Percentiles rank a stretch among this genome's conserved stretches.
phyloP scores from a whole-genome alignment of 345 rosid genomes.

The Syzygium oleosum region DNA sequence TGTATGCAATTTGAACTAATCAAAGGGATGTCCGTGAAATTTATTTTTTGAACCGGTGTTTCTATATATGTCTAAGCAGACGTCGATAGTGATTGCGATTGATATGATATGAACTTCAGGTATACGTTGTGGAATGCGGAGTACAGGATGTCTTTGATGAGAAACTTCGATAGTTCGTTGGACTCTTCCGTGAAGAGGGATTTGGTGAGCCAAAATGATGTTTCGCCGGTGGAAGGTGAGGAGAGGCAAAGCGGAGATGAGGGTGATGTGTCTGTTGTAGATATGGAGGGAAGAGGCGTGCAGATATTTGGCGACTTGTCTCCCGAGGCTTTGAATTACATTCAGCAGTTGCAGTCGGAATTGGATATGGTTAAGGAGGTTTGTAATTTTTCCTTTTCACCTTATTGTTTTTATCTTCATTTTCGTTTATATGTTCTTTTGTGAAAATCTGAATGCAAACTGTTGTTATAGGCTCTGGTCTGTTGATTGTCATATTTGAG shows the following conservation, averaged over 20 bases:
- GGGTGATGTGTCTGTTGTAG: constrained; percentile 11
- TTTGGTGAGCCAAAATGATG: constrained; percentile 7
- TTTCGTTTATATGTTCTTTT: not conserved
- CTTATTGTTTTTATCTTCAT: not conserved
- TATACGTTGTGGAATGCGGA: constrained; percentile 94
- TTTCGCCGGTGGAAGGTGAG: constrained; percentile 18
- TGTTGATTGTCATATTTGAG: not conserved
- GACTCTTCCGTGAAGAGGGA: constrained; percentile 13
- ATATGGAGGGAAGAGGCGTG: constrained; percentile 39
- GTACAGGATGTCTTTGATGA: constrained; percentile 64
- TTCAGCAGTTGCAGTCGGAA: constrained; percentile 59
- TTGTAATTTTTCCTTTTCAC: not conserved
- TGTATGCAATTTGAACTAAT: not conserved
- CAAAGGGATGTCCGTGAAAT: not conserved
- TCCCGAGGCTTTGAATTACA: constrained; percentile 56
- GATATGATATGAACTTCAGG: constrained; percentile 23
- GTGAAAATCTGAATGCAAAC: not conserved
- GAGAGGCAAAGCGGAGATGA: constrained; percentile 14
- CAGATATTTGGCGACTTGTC: constrained; percentile 60
- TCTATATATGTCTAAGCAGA: not conserved
- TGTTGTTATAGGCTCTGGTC: not conserved
- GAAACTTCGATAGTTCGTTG: constrained; percentile 54
- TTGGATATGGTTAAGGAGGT: constrained; percentile 53
- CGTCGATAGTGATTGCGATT: not conserved
- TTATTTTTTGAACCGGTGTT: not conserved